Percentiles rank a stretch among this genome's conserved stretches.
phyloP scores from a whole-genome alignment of 495 filamentous ascomycete species.

The Corynascus novoguineensis region DNA sequence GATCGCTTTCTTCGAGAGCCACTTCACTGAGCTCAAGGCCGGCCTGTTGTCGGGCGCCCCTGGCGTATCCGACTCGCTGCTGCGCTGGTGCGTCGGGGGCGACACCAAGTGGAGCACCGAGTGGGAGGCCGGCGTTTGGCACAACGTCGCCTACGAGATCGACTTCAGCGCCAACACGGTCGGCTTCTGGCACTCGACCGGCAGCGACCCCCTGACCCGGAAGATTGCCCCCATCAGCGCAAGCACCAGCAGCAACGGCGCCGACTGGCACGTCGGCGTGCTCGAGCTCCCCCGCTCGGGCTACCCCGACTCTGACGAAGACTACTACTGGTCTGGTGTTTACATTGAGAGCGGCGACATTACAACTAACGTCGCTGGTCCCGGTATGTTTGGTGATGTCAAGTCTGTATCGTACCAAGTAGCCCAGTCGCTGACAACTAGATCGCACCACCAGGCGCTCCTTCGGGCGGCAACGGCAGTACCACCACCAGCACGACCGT shows the following conservation, averaged over 20 bases:
- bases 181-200: conserved; percentile 65
- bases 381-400: conserved; percentile 14
- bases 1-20: conserved; percentile 69
- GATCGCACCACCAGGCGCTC: conserved; percentile 8
- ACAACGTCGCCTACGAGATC: conserved; percentile 70
- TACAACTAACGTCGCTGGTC: conserved; percentile 44
- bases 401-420: too few relatives aligned
- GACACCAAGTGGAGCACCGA: conserved; percentile 42
- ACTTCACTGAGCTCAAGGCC: conserved; percentile 73
- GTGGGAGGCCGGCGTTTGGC: conserved; percentile 58
- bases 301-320: conserved; percentile 50
- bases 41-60: conserved; percentile 57
- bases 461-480: conserved; percentile 9
- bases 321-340: conserved; percentile 69
- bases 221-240: conserved; percentile 52
- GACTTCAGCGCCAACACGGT: conserved; percentile 58
- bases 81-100: conserved; percentile 40
- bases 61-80: conserved; percentile 44
- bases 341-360: conserved; percentile 63
- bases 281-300: conserved; percentile 59
- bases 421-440: too few relatives aligned
- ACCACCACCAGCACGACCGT: conserved; percentile 14
- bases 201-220: conserved; percentile 48
- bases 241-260: conserved; percentile 61
- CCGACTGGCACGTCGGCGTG: conserved; percentile 72